Base-by-base conservation (phyloP, 768 basidiomycete species). In the Lentinula aciculospora region DNA sequence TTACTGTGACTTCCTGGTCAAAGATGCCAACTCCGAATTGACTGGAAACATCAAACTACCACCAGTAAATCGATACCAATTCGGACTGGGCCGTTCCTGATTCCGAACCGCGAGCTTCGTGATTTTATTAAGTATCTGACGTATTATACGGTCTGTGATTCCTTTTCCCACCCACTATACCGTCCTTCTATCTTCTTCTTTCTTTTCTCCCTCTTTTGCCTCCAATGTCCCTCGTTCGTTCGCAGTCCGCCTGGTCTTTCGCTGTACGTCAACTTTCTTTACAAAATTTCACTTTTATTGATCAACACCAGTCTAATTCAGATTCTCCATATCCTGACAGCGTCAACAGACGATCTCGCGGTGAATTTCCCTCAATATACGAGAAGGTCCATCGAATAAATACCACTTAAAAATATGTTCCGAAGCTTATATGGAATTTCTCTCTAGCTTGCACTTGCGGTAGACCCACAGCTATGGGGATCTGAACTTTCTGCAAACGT, bases 391-490 rank as follows among this genome's bases (percentile, higher is more conserved):
- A 29, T 29, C 48, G 28, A 45, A 57, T 53, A 27, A 48, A 21
- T n/a, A n/a, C n/a, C n/a, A n/a, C n/a, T n/a, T n/a, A n/a, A n/a
- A n/a, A n/a, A n/a, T n/a, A n/a, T n/a, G n/a, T 44, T 29, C 40
- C 31, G 17, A 3, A 17, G 2, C 19, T n/a, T 12, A 44, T 44
- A n/a, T 19, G 9, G 12, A 57, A 25, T 3, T 4, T 31, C 47
- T 21, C 44, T 29, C 0, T 39, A 76, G 85, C 84, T 79, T 63
- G 73, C 78, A 2, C 72, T 85, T 42, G 71, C 79, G 0, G 72
- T 78, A 9, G 81, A 86, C 63, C 84, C 84, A 1, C 72, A 72
- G 23, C 71, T 76, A 44, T 86, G 85, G 85, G 79, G 81, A 9
- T 74, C 76, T n/a, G 70, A 78, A 54, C 65, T 81, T 45, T 74